phyloP scores from a whole-genome alignment of 441 rosid species.

The Theobroma grandiflorum region DNA sequence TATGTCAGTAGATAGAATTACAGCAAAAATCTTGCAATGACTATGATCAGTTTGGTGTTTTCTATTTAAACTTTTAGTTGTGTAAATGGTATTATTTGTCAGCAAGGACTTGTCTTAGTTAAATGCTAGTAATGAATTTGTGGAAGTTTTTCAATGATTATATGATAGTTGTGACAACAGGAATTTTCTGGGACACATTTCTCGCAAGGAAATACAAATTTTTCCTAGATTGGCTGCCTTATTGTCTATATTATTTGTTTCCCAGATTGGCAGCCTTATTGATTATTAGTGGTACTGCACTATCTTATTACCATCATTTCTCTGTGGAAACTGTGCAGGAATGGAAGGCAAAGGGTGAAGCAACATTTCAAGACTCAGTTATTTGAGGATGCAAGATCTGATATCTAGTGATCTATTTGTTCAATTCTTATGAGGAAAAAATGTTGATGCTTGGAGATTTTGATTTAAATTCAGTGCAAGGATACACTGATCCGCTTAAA shows the following conservation, averaged over 20 bases:
- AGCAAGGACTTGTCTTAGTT: slow-evolving; percentile 12
- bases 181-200: not conserved
- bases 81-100: slow-evolving; percentile 8
- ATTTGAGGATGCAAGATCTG: slow-evolving; percentile 20
- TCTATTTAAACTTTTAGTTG: not conserved
- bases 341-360: not conserved
- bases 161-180: not conserved
- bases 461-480: slow-evolving; percentile 43
- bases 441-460: slow-evolving; percentile 47
- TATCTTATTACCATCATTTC: slow-evolving; percentile 6
- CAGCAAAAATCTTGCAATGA: not conserved
- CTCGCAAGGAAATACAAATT: not conserved
- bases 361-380: slow-evolving; percentile 7
- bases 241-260: not conserved
- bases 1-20: not conserved
- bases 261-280: slow-evolving; percentile 17
- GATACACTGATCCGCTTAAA: slow-evolving; percentile 34
- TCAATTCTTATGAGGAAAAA: slow-evolving; percentile 27
- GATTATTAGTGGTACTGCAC: not conserved
- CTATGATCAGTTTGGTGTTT: not conserved
- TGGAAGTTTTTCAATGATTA: not conserved
- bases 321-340: slow-evolving; percentile 8
- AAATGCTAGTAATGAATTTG: not conserved
- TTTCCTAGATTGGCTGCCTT: slow-evolving; percentile 18
- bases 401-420: slow-evolving; percentile 23